A percentile compares a stretch with the other conserved stretches of the same genome.
Conservation (phyloP, 495 filamentous ascomycete species). For the Cenococcum geophilum region DNA sequence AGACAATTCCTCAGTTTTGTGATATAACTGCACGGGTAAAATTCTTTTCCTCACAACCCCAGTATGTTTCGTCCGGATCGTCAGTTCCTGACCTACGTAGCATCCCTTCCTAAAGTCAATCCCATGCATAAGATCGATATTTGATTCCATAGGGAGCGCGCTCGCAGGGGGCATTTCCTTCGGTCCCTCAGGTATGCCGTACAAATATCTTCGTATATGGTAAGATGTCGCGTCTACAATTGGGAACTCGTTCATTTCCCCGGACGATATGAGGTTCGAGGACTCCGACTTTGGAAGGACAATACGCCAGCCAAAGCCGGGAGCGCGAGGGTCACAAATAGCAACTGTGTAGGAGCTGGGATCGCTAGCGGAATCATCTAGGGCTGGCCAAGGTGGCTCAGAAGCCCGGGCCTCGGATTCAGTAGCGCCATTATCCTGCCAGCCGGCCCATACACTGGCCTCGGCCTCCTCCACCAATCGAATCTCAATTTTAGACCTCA, state of each 20-base stretch:
- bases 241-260: neutral
- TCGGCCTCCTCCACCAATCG: constrained; percentile 57
- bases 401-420: neutral
- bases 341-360: neutral
- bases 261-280: no score
- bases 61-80: constrained; percentile 87
- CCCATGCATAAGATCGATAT: constrained; percentile 73
- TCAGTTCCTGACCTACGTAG: constrained; percentile 94
- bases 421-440: constrained; percentile 43
- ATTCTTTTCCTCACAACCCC: constrained; percentile 89
- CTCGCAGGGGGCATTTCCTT: constrained; percentile 61
- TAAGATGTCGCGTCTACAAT: constrained; percentile 46
- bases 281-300: constrained; percentile 36
- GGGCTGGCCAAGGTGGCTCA: no score
- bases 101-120: constrained; percentile 94
- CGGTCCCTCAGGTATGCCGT: constrained; percentile 80
- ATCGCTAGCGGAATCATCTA: neutral
- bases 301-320: constrained; percentile 59
- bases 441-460: constrained; percentile 56
- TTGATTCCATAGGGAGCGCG: constrained; percentile 73
- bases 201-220: constrained; percentile 59
- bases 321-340: constrained; percentile 46
- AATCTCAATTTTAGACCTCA: constrained; percentile 71
- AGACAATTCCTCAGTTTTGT: constrained; percentile 25
- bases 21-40: constrained; percentile 75